Base-by-base conservation (phyloP, 176 grass and related monocot genomes). In the Hsuehochloa calcarea region DNA sequence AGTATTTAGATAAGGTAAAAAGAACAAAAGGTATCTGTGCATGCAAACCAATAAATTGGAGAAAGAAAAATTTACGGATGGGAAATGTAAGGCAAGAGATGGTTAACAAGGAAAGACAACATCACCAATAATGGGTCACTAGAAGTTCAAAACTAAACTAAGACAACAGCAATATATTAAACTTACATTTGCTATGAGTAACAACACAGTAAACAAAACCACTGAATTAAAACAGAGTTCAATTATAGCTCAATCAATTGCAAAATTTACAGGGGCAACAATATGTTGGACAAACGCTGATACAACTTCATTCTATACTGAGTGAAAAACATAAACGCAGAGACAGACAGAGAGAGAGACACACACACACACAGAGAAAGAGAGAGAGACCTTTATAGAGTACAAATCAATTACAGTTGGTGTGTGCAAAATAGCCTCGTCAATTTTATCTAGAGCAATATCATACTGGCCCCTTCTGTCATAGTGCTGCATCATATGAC, bases 321-420 rank as follows among this genome's bases (percentile, higher is more conserved):
- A 25, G 8, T 12, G 37, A 29, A 74, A 64, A 47, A 55, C n/a
- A 56, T 5, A 6, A 65, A 7, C 7, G 3, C 20, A 0, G 0
- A 1, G 12, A 5, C 55, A 4, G 12, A 5, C 13, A 87, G 40
- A 83, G 86, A 70, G 76, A 77, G 60, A 44, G 23, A 99, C 90
- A n/a, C n/a, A 15, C 26, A 2, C 17, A 2, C 0, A 58, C 14
- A 38, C 35, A 41, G 35, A 17, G 43, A 71, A 43, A 87, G 40
- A 83, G 86, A 70, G 76, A 77, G 60, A 44, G 23, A 99, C 90
- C 97, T 99, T 99, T 67, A 87, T 85, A 45, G 97, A 99, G 68
- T 99, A 99, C n/a, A 99, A 96, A 92, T 99, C 97, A 82, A 96
- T 99, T 25, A 94, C 91, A 85, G 97, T 99, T 71, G 93, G 97